These are phyloP conservation scores for Piromyces finnis DNA, from an alignment of 192 early-diverging fungal species.

Conservation along the genomic window DNA sequence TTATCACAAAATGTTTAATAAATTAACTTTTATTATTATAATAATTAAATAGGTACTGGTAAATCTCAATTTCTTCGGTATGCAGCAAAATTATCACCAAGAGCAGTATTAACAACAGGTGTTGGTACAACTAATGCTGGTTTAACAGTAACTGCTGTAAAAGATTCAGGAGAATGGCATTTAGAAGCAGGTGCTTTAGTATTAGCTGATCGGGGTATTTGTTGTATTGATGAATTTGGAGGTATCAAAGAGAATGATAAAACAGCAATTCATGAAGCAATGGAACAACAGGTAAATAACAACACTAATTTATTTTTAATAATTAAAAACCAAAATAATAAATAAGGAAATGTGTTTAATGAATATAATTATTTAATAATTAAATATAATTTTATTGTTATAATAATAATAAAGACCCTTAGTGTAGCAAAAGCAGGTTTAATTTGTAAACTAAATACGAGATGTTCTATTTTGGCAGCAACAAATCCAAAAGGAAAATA, in stretches of 20 bases:
- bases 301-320: too few relatives aligned
- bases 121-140: constrained; percentile 58
- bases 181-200: constrained; percentile 67
- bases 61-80: constrained; percentile 69
- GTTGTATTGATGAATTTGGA: constrained; percentile 74
- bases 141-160: constrained; percentile 53
- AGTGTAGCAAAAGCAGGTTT: constrained; percentile 62
- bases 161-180: constrained; percentile 58
- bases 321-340: too few relatives aligned
- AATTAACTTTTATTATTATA: too few relatives aligned
- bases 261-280: constrained; percentile 57
- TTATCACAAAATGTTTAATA: too few relatives aligned
- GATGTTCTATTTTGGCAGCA: constrained; percentile 63
- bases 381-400: too few relatives aligned
- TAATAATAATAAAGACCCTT: constrained; percentile 24
- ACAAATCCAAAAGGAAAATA: constrained; percentile 63
- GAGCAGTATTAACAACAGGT: constrained; percentile 56
- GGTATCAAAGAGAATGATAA: constrained; percentile 54
- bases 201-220: constrained; percentile 55
- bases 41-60: constrained; percentile 39
- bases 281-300: constrained; percentile 51
- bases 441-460: constrained; percentile 59
- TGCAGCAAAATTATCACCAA: constrained; percentile 38
- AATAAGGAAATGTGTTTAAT: too few relatives aligned
- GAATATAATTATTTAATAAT: too few relatives aligned